A percentile compares a stretch with the other conserved stretches of the same genome.
These are phyloP conservation scores for Effrenium voratum DNA, from an alignment of 73 alveolate species.

Conservation along the genomic window DNA sequence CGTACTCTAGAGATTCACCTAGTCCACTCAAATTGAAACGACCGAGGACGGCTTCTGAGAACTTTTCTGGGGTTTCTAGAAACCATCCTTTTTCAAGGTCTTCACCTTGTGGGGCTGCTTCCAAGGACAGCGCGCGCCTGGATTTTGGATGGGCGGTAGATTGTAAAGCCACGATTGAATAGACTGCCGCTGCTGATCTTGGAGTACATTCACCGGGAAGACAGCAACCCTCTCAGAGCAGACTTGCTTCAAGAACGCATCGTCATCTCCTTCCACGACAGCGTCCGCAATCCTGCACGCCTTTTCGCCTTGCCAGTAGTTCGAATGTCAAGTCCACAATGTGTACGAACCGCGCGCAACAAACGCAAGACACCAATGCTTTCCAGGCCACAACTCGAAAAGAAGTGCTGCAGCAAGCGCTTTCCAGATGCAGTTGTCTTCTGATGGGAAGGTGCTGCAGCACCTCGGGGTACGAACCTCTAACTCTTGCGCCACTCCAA, in stretches of 20 bases:
- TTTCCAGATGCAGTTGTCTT: slow-evolving; percentile 4
- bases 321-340: background rate
- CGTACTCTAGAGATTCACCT: background rate
- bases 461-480: background rate
- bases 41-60: no score
- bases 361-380: background rate
- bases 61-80: no score
- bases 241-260: background rate
- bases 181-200: background rate
- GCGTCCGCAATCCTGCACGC: background rate
- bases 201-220: slow-evolving; percentile 20
- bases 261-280: background rate
- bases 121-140: no score
- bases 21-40: background rate
- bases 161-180: background rate
- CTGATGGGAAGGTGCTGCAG: background rate
- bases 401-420: slow-evolving; percentile 11
- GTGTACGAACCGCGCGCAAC: background rate
- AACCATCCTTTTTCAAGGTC: no score
- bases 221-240: background rate
- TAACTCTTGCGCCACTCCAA: background rate
- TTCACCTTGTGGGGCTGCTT: no score
- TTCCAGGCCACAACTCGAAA: background rate
- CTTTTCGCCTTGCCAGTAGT: background rate
- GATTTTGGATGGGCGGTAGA: background rate